Evolutionary conservation across 768 basidiomycete genomes (phyloP).

Genomic region (Suillus sp.): DNA sequence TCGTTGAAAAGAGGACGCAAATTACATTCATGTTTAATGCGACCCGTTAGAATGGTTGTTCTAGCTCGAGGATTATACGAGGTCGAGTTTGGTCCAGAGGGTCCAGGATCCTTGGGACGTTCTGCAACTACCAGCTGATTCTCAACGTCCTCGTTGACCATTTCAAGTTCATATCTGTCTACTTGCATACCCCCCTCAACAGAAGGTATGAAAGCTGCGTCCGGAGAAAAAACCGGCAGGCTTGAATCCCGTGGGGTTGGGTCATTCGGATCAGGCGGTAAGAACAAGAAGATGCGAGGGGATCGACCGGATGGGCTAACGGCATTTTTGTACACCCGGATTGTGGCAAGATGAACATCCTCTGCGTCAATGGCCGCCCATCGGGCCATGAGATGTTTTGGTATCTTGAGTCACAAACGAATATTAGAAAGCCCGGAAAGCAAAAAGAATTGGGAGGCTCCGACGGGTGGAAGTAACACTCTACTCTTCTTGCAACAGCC

Average conservation of each 20-base stretch:
- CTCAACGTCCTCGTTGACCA: conserved; percentile 82
- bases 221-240: conserved; percentile 29
- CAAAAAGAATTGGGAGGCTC: not conserved
- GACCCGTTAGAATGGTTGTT: conserved; percentile 76
- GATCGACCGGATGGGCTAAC: conserved; percentile 47
- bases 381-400: conserved; percentile 81
- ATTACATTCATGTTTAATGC: conserved; percentile 81
- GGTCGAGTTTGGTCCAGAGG: conserved; percentile 39
- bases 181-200: conserved; percentile 35
- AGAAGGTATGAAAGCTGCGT: conserved; percentile 33
- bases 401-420: conserved; percentile 55
- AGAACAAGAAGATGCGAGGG: conserved; percentile 65
- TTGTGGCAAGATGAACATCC: conserved; percentile 78
- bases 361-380: conserved; percentile 80
- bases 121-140: conserved; percentile 88
- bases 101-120: conserved; percentile 65
- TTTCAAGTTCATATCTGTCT: conserved; percentile 84
- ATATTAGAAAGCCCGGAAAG: conserved; percentile 15
- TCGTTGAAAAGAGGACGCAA: conserved; percentile 69
- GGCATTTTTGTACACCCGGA: conserved; percentile 72
- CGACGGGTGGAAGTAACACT: not conserved
- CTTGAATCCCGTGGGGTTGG: conserved; percentile 31
- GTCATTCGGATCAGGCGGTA: conserved; percentile 58
- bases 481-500: not conserved
- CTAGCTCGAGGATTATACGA: conserved; percentile 62